Conservation (phyloP, 2,329 filamentous ascomycete genomes). For the Xylaria sp. region DNA sequence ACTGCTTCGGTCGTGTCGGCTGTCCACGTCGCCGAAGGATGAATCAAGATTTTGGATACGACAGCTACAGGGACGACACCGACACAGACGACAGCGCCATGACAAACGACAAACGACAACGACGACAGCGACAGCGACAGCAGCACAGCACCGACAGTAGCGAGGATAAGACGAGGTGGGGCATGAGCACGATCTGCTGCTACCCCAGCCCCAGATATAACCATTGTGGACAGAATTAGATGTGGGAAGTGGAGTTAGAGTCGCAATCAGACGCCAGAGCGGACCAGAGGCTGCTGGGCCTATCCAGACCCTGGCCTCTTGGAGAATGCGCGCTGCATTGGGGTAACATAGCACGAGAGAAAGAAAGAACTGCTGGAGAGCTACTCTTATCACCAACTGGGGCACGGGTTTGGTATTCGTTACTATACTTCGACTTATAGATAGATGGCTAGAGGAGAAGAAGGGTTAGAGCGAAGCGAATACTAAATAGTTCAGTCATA, state of each 20-base stretch:
- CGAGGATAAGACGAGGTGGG: constrained; percentile 34
- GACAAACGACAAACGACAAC: constrained; percentile 16
- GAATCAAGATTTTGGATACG: constrained; percentile 19
- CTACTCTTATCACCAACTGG: constrained; percentile 1
- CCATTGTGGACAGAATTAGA: constrained; percentile 34
- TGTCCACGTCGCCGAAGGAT: constrained; percentile 33
- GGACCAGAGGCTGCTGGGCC: constrained; percentile 20
- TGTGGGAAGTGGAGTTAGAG: constrained; percentile 33
- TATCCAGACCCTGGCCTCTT: constrained; percentile 29
- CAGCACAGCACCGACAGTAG: constrained; percentile 9
- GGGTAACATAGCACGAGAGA: constrained; percentile 24
- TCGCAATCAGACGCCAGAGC: constrained; percentile 23
- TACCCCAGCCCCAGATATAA: constrained; percentile 40
- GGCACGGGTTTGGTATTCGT: constrained; percentile 6
- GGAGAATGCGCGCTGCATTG: constrained; percentile 22
- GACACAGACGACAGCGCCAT: constrained; percentile 1
- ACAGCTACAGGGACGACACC: constrained; percentile 9
- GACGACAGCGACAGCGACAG: constrained; percentile 13
- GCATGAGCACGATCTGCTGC: constrained; percentile 37
- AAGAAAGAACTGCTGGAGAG: constrained; percentile 25
- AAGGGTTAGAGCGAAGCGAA: background rate
- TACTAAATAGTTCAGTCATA: background rate
- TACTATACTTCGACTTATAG: background rate
- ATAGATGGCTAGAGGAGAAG: background rate
- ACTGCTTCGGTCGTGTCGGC: constrained; percentile 25